Evolutionary conservation across 2,329 filamentous ascomycete species (phyloP).

Genomic region (Verruconis gallopava): DNA sequence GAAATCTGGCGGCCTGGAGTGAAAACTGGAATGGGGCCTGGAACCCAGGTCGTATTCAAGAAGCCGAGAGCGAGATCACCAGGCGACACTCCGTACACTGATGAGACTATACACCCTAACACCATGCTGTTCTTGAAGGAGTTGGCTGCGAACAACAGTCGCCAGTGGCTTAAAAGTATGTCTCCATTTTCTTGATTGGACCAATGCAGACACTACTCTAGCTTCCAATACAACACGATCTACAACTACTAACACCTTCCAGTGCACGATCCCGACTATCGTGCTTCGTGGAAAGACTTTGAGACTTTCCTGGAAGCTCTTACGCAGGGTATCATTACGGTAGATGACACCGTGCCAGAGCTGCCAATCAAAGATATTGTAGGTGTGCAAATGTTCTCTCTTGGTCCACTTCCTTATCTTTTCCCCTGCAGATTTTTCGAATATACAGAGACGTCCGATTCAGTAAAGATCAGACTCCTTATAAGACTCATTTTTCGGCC

Average conservation of each 20-base stretch:
- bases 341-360: slow-evolving; percentile 74
- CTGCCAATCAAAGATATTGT: slow-evolving; percentile 73
- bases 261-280: slow-evolving; percentile 73
- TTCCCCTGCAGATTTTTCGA: slow-evolving; percentile 49
- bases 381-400: slow-evolving; percentile 14
- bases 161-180: slow-evolving; percentile 51
- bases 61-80: slow-evolving; percentile 49
- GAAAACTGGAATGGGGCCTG: slow-evolving; percentile 42
- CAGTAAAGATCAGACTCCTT: slow-evolving; percentile 71
- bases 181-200: slow-evolving; percentile 2
- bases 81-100: slow-evolving; percentile 44
- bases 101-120: slow-evolving; percentile 49
- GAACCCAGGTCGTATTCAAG: slow-evolving; percentile 48
- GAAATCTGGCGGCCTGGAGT: slow-evolving; percentile 44
- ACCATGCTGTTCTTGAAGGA: slow-evolving; percentile 49
- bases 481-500: slow-evolving; percentile 79
- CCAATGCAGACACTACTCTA: not conserved
- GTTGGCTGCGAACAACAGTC: slow-evolving; percentile 46
- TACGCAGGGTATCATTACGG: slow-evolving; percentile 54
- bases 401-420: too few relatives aligned
- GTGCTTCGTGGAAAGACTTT: slow-evolving; percentile 68
- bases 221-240: not conserved
- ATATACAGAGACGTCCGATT: slow-evolving; percentile 83
- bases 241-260: not conserved
- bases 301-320: slow-evolving; percentile 62